A percentile compares a stretch with the other conserved stretches of the same genome.
Conservation (phyloP, 345 rosid species). For the Reutealis trisperma region DNA sequence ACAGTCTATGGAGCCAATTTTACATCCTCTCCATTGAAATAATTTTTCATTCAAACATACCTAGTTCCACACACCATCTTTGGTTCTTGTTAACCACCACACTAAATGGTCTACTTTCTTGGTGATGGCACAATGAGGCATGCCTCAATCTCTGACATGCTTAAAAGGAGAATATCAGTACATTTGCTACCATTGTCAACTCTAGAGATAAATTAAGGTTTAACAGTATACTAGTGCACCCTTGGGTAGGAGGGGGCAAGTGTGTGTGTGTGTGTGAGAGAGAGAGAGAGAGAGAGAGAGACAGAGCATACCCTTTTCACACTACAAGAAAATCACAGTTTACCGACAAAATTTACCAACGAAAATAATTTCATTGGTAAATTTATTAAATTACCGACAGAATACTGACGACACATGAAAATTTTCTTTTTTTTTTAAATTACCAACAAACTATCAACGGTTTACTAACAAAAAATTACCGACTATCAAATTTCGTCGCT, state of each 20-base stretch:
- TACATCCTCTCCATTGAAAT: not conserved
- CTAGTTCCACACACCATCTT: not conserved
- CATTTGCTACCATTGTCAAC: not conserved
- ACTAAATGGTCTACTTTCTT: not conserved
- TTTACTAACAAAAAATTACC: no score
- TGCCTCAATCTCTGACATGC: not conserved
- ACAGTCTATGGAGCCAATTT: not conserved
- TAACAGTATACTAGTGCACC: not conserved
- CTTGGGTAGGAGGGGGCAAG: no score
- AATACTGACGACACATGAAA: no score
- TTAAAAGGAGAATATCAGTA: not conserved
- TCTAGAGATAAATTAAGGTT: not conserved
- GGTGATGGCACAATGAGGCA: not conserved
- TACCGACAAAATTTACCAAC: no score
- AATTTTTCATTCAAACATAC: not conserved
- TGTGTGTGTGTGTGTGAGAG: no score
- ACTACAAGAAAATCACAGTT: no score
- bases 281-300: not conserved
- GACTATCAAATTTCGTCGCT: no score
- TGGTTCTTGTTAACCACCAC: not conserved
- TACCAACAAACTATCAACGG: no score
- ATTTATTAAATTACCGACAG: no score
- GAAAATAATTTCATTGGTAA: no score
- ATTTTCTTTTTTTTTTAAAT: no score
- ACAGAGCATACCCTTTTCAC: no score